Evolutionary conservation across 1,139 yeast species (phyloP), one percentile per base, ranked within the genome.

Genomic region (Yamadazyma triangularis): DNA sequence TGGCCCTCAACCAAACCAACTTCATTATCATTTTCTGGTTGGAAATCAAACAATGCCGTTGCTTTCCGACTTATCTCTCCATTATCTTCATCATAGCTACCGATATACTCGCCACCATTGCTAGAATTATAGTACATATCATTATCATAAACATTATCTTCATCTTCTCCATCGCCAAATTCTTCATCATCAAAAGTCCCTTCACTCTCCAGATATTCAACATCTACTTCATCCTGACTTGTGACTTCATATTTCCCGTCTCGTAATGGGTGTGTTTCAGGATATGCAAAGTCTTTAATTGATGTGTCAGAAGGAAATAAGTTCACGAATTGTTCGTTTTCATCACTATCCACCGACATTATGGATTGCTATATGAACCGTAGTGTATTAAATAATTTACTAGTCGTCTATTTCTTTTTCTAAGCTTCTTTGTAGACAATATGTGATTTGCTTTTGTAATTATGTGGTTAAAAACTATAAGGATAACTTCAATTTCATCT

Each of bases 21-120:
- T 49, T 91, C 99, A 53, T 91, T 91, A 45, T 87, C 96, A 55
- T 91, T 91, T 52, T 91, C 97, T 0, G 98, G 96, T 20, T 64
- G 69, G 52, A 91, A 91, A 47, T 89, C 93, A 56, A 88, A 91
- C 32, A 93, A 56, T 2, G 97, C 97, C 15, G 89, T 61, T 1
- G 95, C 96, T 36, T 75, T 70, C 29, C 65, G 59, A 40, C 67
- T 67, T 30, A 68, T 67, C 33, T 65, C 73, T 31, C 63, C 69
- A 12, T 55, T 36, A 4, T 51, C 49, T 27, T 36, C 40, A 14
- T 47, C 47, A 18, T 7, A 7, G 6, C 8, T 7, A 18, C 20
- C 8, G n/a, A n/a, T n/a, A n/a, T n/a, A 19, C 43, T 46, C 14
- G 42, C 44, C n/a, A 13, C 49, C 49, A 43, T 4, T 46, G n/a